Base-by-base conservation (phyloP, 1,284 basidiomycete genomes). In the Microbotryomycetes sp. region DNA sequence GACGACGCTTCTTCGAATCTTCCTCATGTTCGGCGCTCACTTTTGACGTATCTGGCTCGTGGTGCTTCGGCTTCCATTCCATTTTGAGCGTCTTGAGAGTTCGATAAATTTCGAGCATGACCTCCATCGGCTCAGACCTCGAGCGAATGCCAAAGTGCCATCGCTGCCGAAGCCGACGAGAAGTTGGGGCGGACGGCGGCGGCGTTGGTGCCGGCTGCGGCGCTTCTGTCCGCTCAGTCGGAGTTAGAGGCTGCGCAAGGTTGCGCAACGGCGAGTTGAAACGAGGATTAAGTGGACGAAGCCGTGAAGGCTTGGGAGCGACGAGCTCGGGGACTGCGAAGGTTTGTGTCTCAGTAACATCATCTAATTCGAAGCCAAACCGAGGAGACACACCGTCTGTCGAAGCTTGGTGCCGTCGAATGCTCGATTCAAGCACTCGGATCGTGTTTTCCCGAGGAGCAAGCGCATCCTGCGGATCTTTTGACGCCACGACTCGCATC, bases 131-230 rank as follows among this genome's bases (percentile, higher is more conserved):
- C 49, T 92, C 91, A 61, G 88, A 91, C 59, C 92, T 82, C 68
- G 89, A 92, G 41, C 94, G 83, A 49, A 98, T 98, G 5, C 96
- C 94, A 73, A 97, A 98, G 75, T 98, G 96, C 96, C 96, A 98
- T 73, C 87, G 87, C 51, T 68, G 67, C 13, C 65, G 41, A 5
- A 68, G 52, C 9, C 60, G 24, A 18, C 60, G 61, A 5, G 55
- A 45, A n/a, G 61, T 63, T n/a, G 52, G 50, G 13, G 30, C 28
- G 7, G 48, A 45, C 13, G 56, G 49, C 7, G 61, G 54, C 6
- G 54, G 49, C 2, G 59, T 21, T 35, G 52, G 13, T 23, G 59
- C 31, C n/a, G 54, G 24, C 6, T n/a, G 28, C 3, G 53, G 52
- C 5, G 48, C 59, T 29, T 50, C 26, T 9, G 31, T 28, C 13